Conservation (phyloP, 306 rosid genomes). For the Castanopsis chinensis region DNA sequence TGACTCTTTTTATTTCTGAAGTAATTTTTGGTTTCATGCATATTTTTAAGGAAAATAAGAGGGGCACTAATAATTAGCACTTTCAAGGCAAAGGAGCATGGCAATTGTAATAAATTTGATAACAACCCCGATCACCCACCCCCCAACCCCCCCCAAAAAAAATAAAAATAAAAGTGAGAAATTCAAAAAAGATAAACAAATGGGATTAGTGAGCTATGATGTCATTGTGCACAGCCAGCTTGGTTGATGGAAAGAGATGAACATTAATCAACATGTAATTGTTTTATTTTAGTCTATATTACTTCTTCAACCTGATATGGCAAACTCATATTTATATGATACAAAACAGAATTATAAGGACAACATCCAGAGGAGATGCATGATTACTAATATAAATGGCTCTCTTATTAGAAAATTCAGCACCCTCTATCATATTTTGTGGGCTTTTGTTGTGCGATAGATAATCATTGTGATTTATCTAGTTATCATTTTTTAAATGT, state of each 20-base stretch:
- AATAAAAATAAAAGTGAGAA: no score
- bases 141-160: no score
- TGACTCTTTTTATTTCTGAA: not conserved
- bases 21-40: not conserved
- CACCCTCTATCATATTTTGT: conserved; percentile 39
- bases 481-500: no score
- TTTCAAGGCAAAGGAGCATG: not conserved
- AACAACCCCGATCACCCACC: no score
- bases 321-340: not conserved
- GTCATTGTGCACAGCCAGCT: no score
- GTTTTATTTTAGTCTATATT: no score
- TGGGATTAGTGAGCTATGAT: no score
- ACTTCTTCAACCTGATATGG: not conserved
- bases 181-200: not conserved
- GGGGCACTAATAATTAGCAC: not conserved
- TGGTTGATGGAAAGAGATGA: no score
- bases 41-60: not conserved
- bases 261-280: no score
- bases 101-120: no score
- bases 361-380: conserved; percentile 61
- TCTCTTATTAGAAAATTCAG: conserved; percentile 42
- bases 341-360: conserved; percentile 27
- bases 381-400: conserved; percentile 63
- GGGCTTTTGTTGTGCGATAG: no score
- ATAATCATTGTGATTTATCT: no score